These are phyloP conservation scores for Hypomontagnella submonticulosa DNA, from an alignment of 495 filamentous ascomycete genomes.

Conservation along the genomic window DNA sequence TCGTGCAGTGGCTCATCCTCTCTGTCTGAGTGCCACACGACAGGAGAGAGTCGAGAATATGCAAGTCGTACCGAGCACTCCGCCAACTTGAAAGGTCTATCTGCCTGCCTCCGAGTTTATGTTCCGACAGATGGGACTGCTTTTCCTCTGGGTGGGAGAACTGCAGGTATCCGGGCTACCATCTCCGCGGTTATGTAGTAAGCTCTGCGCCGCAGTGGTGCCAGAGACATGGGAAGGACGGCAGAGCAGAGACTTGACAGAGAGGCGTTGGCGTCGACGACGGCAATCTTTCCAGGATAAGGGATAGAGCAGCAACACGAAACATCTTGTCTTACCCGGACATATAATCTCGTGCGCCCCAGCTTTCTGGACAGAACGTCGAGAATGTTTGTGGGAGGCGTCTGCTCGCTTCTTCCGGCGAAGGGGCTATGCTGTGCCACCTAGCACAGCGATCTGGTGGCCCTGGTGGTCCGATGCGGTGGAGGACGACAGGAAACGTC, in stretches of 20 bases:
- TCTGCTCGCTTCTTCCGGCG: slow-evolving; percentile 46
- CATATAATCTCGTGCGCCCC: slow-evolving; percentile 41
- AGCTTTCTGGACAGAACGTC: slow-evolving; percentile 29
- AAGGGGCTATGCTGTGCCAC: slow-evolving; percentile 43
- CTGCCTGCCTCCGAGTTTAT: slow-evolving; percentile 37
- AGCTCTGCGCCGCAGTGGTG: slow-evolving; percentile 10
- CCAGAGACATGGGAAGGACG: slow-evolving; percentile 30
- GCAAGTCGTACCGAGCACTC: slow-evolving; percentile 42
- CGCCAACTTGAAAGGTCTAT: slow-evolving; percentile 16
- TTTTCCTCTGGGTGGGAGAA: slow-evolving; percentile 21
- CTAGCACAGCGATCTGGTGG: slow-evolving; percentile 43
- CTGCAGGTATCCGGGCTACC: slow-evolving; percentile 39
- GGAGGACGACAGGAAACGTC: slow-evolving; percentile 44
- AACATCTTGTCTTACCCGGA: slow-evolving; percentile 45
- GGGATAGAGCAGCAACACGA: slow-evolving; percentile 22
- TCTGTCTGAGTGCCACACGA: slow-evolving; percentile 27
- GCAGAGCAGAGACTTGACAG: slow-evolving; percentile 9
- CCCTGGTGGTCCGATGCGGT: slow-evolving; percentile 38
- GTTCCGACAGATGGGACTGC: slow-evolving; percentile 37
- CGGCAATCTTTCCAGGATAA: slow-evolving; percentile 21
- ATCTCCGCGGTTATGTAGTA: slow-evolving; percentile 38
- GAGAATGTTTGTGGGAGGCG: slow-evolving; percentile 41
- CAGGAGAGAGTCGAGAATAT: slow-evolving; percentile 24
- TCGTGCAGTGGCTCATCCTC: slow-evolving; percentile 19
- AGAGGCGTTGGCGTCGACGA: slow-evolving; percentile 13